Percentiles rank a stretch among this genome's conserved stretches.
Evolutionary conservation across 2,329 filamentous ascomycete genomes (phyloP).

Genomic region (Scolecobasidium constrictum): DNA sequence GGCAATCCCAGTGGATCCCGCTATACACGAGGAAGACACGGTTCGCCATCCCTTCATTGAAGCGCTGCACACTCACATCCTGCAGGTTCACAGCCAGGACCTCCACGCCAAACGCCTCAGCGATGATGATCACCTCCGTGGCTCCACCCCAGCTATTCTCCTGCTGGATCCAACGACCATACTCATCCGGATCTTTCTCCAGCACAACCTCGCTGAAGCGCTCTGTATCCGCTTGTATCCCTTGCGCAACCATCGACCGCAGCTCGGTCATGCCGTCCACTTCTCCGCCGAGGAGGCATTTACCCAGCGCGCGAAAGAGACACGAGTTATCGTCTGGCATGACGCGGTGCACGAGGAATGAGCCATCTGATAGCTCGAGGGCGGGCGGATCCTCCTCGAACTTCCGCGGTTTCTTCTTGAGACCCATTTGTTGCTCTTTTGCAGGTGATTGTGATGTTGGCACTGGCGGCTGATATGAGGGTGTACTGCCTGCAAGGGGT

Average conservation of each 20-base stretch:
- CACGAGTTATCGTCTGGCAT: slow-evolving; percentile 98
- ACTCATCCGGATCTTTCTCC: slow-evolving; percentile 57
- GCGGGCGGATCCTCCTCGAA: slow-evolving; percentile 50
- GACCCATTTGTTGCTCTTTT: slow-evolving; percentile 20
- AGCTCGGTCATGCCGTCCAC: slow-evolving; percentile 61
- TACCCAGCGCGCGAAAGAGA: slow-evolving; percentile 81
- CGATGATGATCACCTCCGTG: slow-evolving; percentile 79
- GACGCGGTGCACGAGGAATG: slow-evolving; percentile 62
- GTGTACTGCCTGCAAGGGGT: slow-evolving; percentile 11
- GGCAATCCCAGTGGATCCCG: slow-evolving; percentile 86
- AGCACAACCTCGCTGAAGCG: slow-evolving; percentile 68
- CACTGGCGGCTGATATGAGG: slow-evolving; percentile 14
- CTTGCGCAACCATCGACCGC: slow-evolving; percentile 65
- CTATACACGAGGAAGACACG: slow-evolving; percentile 80
- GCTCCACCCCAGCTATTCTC: slow-evolving; percentile 82
- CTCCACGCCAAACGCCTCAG: slow-evolving; percentile 74
- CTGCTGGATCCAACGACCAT: slow-evolving; percentile 71
- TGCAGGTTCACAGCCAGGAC: slow-evolving; percentile 77
- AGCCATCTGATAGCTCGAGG: slow-evolving; percentile 44
- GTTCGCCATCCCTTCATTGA: slow-evolving; percentile 56
- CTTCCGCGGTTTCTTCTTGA: slow-evolving; percentile 32
- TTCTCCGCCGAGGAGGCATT: slow-evolving; percentile 55
- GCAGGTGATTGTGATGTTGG: slow-evolving; percentile 11
- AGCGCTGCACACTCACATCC: slow-evolving; percentile 55
- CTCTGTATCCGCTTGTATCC: slow-evolving; percentile 60